Evolutionary conservation across 176 grass and related monocot species (phyloP).

Genomic region (Oryza meyeriana): DNA sequence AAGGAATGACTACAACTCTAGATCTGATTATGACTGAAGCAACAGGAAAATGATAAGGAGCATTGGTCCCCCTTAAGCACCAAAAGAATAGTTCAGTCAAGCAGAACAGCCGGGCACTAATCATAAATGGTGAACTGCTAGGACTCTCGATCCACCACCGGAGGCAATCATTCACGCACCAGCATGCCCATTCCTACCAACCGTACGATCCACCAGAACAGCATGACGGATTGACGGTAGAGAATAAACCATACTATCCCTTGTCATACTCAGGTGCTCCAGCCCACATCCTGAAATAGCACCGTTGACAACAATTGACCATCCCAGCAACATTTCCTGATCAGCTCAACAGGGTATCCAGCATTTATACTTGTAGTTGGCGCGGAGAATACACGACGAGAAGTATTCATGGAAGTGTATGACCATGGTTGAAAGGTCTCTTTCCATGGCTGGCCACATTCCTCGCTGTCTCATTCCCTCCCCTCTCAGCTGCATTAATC

Average conservation of each 20-base stretch:
- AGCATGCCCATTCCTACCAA: conserved; percentile 24
- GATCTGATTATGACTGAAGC: conserved; percentile 42
- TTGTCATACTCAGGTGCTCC: conserved; percentile 17
- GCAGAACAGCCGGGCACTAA: neutral
- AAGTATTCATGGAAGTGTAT: neutral
- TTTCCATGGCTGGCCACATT: conserved; percentile 19
- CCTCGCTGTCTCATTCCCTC: neutral
- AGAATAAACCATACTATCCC: neutral
- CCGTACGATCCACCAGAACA: conserved; percentile 26
- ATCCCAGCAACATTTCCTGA: neutral
- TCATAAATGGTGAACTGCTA: conserved; percentile 20
- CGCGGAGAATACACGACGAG: neutral
- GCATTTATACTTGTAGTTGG: neutral
- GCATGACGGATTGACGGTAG: neutral
- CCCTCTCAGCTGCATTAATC: neutral
- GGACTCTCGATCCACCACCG: conserved; percentile 9
- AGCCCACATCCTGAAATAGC: neutral
- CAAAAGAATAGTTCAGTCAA: conserved; percentile 14
- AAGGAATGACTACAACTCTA: conserved; percentile 11
- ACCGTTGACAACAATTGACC: conserved; percentile 3
- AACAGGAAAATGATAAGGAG: conserved; percentile 31
- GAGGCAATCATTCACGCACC: conserved; percentile 29
- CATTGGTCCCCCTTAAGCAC: conserved; percentile 28
- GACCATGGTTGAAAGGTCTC: conserved; percentile 29
- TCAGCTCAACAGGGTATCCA: neutral